Percentiles rank a stretch among this genome's conserved stretches.
These are phyloP conservation scores for Candida khao-thaluensis DNA, from an alignment of 805 yeast genomes.

Conservation along the genomic window DNA sequence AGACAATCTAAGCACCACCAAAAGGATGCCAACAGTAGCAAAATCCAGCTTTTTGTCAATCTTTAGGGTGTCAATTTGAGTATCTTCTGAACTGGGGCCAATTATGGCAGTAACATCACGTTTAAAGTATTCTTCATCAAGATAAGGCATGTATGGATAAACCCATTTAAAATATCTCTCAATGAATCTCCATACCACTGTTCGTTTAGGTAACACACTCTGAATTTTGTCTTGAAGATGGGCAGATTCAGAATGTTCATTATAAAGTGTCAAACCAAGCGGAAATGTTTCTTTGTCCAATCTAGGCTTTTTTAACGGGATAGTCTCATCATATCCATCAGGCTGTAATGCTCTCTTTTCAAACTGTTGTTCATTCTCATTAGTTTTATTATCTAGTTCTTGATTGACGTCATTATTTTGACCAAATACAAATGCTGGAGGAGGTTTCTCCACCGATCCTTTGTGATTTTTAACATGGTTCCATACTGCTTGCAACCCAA, in stretches of 20 bases:
- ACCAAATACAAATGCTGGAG: conserved; percentile 23
- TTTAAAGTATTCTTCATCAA: conserved; percentile 39
- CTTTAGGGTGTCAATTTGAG: conserved; percentile 20
- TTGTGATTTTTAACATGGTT: conserved; percentile 22
- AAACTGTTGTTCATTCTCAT: conserved; percentile 23
- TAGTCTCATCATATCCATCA: conserved; percentile 32
- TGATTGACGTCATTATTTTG: conserved; percentile 19
- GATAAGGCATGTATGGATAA: conserved; percentile 40
- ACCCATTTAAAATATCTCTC: conserved; percentile 47
- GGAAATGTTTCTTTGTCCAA: not conserved
- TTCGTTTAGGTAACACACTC: conserved; percentile 50
- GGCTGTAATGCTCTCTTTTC: conserved; percentile 29
- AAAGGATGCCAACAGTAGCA: conserved; percentile 33
- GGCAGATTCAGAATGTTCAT: not conserved
- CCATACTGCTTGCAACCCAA: conserved; percentile 31
- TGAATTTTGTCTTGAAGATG: conserved; percentile 30
- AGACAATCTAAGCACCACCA: conserved; percentile 34
- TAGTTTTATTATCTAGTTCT: conserved; percentile 16
- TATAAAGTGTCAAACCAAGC: not conserved
- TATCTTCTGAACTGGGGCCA: conserved; percentile 25
- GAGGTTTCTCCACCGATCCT: conserved; percentile 19
- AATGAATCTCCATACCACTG: conserved; percentile 53
- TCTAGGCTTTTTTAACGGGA: conserved; percentile 22
- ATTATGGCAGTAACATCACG: conserved; percentile 28
- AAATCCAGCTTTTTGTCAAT: conserved; percentile 37